Evolutionary conservation across 768 basidiomycete genomes (phyloP).

Genomic region (Suillus discolor): DNA sequence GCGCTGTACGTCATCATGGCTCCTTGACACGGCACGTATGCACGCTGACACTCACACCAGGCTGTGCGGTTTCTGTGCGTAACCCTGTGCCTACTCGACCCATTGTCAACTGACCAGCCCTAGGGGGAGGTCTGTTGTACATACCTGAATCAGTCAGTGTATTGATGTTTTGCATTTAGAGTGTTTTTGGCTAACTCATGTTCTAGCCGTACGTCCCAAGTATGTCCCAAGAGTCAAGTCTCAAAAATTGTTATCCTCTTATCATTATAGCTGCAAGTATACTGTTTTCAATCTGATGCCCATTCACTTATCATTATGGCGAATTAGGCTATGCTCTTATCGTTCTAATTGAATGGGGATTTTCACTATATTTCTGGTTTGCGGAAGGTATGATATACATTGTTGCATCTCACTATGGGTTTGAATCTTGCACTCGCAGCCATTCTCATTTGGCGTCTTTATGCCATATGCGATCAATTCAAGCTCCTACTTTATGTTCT

Average conservation of each 20-base stretch:
- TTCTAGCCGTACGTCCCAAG: not conserved
- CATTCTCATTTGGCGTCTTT: conserved; percentile 5
- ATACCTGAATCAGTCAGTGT: not conserved
- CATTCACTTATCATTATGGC: not conserved
- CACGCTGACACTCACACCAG: not conserved
- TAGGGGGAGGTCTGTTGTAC: conserved; percentile 2
- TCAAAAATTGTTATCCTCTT: not conserved
- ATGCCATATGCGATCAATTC: not conserved
- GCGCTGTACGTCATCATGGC: not conserved
- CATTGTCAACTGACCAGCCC: not conserved
- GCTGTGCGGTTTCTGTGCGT: not conserved
- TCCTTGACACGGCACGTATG: not conserved
- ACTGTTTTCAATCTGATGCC: not conserved
- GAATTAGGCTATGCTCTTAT: not conserved
- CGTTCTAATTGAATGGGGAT: not conserved
- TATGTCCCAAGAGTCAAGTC: no score
- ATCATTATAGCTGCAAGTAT: not conserved
- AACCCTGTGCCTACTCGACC: not conserved
- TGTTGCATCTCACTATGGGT: not conserved
- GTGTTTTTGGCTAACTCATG: not conserved
- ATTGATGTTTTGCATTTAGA: not conserved
- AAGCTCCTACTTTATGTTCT: not conserved
- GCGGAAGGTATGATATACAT: not conserved
- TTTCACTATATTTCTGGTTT: conserved; percentile 2
- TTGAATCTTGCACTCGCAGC: not conserved